These are phyloP conservation scores for Solanum piurae DNA, from an alignment of 257 asterid species.

Conservation along the genomic window DNA sequence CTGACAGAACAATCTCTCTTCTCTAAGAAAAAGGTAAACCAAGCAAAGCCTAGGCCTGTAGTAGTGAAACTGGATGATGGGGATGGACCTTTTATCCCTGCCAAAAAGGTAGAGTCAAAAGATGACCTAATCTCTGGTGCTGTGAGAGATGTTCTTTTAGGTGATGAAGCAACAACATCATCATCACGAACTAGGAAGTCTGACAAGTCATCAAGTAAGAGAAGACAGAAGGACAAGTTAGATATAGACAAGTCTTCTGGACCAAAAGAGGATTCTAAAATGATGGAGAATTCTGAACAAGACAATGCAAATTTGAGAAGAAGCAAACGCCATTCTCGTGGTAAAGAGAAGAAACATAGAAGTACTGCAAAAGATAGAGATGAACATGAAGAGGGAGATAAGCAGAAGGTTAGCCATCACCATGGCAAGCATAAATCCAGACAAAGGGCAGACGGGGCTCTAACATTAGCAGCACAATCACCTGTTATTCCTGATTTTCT, in stretches of 20 bases:
- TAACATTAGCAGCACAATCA: slow-evolving; percentile 37
- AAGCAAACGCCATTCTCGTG: slow-evolving; percentile 33
- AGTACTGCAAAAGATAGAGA: slow-evolving; percentile 35
- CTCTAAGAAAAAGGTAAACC: slow-evolving; percentile 44
- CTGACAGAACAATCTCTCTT: slow-evolving; percentile 63
- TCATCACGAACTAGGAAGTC: slow-evolving; percentile 29
- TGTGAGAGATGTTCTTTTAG: slow-evolving; percentile 73
- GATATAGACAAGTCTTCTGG: slow-evolving; percentile 11
- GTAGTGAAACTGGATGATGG: slow-evolving; percentile 83
- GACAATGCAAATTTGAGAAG: slow-evolving; percentile 30
- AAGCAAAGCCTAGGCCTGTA: slow-evolving; percentile 70
- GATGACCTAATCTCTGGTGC: slow-evolving; percentile 67
- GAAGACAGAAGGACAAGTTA: slow-evolving; percentile 27
- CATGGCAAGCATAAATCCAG: slow-evolving; percentile 53
- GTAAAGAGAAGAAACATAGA: slow-evolving; percentile 48
- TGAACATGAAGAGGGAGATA: slow-evolving; percentile 39
- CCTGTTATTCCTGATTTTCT: slow-evolving; percentile 84
- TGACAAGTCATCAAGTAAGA: slow-evolving; percentile 32
- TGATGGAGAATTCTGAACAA: slow-evolving; percentile 18
- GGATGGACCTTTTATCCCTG: slow-evolving; percentile 20
- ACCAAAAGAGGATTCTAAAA: slow-evolving; percentile 8
- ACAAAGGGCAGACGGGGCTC: slow-evolving; percentile 44
- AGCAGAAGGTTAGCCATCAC: slow-evolving; percentile 31
- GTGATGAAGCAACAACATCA: slow-evolving; percentile 61
- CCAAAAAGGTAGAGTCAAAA: slow-evolving; percentile 29